Conservation (phyloP, 2,329 filamentous ascomycete species). For the Aspergillus awamori region DNA sequence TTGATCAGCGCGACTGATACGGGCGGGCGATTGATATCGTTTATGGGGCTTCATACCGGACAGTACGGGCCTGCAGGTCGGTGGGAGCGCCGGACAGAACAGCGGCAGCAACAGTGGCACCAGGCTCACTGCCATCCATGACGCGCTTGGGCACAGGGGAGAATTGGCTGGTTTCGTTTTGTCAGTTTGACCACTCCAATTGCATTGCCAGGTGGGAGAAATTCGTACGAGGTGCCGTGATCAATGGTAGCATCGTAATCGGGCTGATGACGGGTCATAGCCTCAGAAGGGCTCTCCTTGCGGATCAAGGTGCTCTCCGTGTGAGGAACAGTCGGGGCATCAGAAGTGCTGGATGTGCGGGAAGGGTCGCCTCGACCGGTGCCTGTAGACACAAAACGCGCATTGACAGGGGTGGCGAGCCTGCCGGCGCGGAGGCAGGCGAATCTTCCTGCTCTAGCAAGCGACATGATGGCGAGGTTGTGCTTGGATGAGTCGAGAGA, state of each 20-base stretch:
- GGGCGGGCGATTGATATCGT: constrained; percentile 10
- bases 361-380: constrained; percentile 53
- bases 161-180: constrained; percentile 66
- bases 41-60: constrained; percentile 63
- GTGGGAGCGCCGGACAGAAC: constrained; percentile 88
- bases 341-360: constrained; percentile 53
- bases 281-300: constrained; percentile 54
- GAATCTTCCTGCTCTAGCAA: constrained; percentile 59
- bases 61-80: constrained; percentile 90
- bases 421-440: constrained; percentile 38
- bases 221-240: constrained; percentile 82
- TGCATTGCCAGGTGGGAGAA: constrained; percentile 1
- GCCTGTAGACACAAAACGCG: constrained; percentile 45
- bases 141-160: constrained; percentile 87
- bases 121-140: constrained; percentile 87
- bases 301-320: constrained; percentile 52
- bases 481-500: constrained; percentile 23
- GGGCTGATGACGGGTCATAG: constrained; percentile 67
- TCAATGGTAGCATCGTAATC: constrained; percentile 82
- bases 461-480: constrained; percentile 59
- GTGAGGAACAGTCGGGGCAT: constrained; percentile 46
- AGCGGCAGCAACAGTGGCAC: constrained; percentile 74
- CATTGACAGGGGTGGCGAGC: constrained; percentile 37
- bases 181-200: constrained; percentile 29
- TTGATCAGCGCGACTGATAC: background rate